Base-by-base conservation (phyloP, 1,284 basidiomycete species). In the Sporisorium graminicola region DNA sequence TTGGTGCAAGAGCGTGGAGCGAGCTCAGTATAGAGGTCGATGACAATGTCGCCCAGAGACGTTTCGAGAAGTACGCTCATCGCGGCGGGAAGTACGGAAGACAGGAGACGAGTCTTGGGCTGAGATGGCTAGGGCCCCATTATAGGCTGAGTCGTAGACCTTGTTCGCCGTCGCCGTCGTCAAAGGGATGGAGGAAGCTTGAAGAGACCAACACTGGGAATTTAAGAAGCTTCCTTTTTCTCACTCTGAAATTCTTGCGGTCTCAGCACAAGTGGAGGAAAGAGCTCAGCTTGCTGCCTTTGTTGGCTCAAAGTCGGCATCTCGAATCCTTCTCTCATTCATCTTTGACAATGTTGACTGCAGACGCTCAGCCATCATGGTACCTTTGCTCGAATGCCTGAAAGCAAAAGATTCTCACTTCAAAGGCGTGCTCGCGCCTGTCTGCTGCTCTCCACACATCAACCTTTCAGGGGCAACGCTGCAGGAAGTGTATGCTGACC, bases 21-120 rank as follows among this genome's bases (percentile, higher is more conserved):
- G 44, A 88, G 87, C 13, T 95, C 93, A n/a, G 92, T 91, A 85
- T 98, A 94, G 51, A 98, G 89, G 88, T 98, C 96, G 84, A 98
- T 94, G 54, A 98, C 93, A 62, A 98, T 89, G 87, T 98, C 95
- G 70, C 95, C 95, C 1, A 98, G 88, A 37, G 94, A 97, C 7
- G 95, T 98, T 88, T 98, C 95, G 75, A 98, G 90, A 70, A 98
- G 89, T 52, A 98, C 94, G 74, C 94, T 97, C 95, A 98, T 98
- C 22, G 58, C 26, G 7, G 40, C 40, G 47, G n/a, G n/a, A n/a
- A 31, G 27, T 49, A 16, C 31, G 24, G 5, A 10, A 18, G 46
- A 16, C 2, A 8, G 16, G 27, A 49, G 47, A 31, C 8, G n/a
- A 29, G 47, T 9, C 26, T 47, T 14, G 29, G n/a, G 26, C 26